Evolutionary conservation across 1,139 yeast species (phyloP).

Genomic region (Candida frijolesensis): DNA sequence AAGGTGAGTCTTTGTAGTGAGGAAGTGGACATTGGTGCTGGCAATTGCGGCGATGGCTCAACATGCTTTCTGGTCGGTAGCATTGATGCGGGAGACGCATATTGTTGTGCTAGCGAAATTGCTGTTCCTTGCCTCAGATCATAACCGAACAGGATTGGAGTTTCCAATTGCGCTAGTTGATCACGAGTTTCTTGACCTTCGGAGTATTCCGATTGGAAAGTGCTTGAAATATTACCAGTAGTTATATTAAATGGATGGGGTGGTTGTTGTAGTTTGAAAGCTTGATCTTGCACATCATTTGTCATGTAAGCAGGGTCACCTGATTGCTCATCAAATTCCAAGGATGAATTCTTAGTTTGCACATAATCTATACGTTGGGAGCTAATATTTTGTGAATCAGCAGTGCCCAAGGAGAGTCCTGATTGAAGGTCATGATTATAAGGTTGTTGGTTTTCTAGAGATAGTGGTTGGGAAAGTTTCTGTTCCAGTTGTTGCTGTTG

Average conservation of each 20-base stretch:
- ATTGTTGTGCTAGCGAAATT: constrained; percentile 14
- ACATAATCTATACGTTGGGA: constrained; percentile 12
- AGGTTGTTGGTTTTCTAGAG: background rate
- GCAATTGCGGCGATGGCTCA: constrained; percentile 38
- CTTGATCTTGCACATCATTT: constrained; percentile 13
- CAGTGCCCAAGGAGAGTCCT: constrained; percentile 10
- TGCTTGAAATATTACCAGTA: constrained; percentile 10
- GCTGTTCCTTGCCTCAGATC: constrained; percentile 8
- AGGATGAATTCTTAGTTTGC: constrained; percentile 5
- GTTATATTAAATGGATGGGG: constrained; percentile 16
- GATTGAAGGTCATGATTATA: constrained; percentile 5
- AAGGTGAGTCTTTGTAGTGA: constrained; percentile 27
- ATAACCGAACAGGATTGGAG: constrained; percentile 6
- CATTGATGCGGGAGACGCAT: constrained; percentile 27
- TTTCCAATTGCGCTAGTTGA: constrained; percentile 11
- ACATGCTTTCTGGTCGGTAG: constrained; percentile 19
- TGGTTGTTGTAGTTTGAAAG: constrained; percentile 28
- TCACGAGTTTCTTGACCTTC: constrained; percentile 8
- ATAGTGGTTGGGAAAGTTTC: background rate
- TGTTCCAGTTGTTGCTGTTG: background rate
- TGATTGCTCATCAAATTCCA: constrained; percentile 7
- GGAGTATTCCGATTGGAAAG: constrained; percentile 1
- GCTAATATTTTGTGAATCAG: constrained; percentile 5
- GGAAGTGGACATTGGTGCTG: constrained; percentile 29
- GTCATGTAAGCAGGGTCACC: constrained; percentile 13